Conservation (phyloP, 768 basidiomycete genomes). For the Podaxis pistillaris region DNA sequence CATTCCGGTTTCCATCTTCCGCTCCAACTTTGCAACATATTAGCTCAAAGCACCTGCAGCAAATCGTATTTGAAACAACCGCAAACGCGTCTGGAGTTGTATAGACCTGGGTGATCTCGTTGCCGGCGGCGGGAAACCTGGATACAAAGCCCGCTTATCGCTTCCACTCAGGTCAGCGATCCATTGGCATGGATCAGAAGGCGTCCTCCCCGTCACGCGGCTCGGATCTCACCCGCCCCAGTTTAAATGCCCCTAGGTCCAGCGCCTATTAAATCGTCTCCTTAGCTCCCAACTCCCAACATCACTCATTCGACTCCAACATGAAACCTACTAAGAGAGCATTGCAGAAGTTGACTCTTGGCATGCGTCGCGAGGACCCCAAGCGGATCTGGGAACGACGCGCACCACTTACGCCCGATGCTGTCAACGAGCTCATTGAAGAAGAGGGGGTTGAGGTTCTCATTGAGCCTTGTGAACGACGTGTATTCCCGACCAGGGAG, state of each 20-base stretch:
- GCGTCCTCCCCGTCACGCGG: constrained; percentile 11
- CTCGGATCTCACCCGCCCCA: constrained; percentile 16
- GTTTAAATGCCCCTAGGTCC: neutral
- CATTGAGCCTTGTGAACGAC: constrained; percentile 71
- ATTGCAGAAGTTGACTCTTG: constrained; percentile 9
- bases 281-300: neutral
- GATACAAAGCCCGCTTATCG: neutral
- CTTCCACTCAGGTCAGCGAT: neutral
- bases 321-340: constrained; percentile 7
- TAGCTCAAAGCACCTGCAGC: neutral
- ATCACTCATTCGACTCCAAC: neutral
- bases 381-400: constrained; percentile 84
- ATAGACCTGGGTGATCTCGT: neutral
- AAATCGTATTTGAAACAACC: neutral
- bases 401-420: constrained; percentile 76
- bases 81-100: too few relatives aligned
- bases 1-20: neutral
- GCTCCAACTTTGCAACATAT: neutral
- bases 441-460: constrained; percentile 62
- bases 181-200: neutral
- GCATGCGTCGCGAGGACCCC: constrained; percentile 69
- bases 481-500: constrained; percentile 66
- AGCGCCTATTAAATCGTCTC: neutral
- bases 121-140: neutral
- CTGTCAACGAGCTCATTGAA: constrained; percentile 58